Evolutionary conservation across 1,284 basidiomycete genomes (phyloP).

Genomic region (Fomitopsis schrenkii): DNA sequence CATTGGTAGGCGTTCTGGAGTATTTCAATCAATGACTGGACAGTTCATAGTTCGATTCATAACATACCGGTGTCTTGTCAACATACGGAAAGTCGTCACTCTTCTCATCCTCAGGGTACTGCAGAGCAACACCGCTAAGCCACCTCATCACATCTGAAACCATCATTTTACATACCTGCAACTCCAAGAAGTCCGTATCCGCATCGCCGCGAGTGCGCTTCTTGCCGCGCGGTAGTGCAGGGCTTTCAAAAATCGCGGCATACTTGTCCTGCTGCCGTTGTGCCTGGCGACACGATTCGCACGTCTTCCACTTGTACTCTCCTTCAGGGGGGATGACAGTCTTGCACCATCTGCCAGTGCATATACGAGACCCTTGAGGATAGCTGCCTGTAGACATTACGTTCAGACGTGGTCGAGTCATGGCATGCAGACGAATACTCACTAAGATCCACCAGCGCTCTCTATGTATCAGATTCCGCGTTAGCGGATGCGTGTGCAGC

Average conservation of each 20-base stretch:
- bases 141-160: background rate
- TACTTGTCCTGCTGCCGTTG: constrained; percentile 4
- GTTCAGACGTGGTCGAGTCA: background rate
- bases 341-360: constrained; percentile 29
- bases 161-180: background rate
- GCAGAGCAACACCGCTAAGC: background rate
- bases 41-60: background rate
- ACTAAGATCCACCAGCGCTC: constrained; percentile 12
- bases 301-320: constrained; percentile 34
- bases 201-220: background rate
- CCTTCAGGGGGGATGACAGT: constrained; percentile 31
- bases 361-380: constrained; percentile 23
- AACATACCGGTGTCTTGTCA: background rate
- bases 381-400: background rate
- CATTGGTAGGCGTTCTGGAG: constrained; percentile 35
- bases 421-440: constrained; percentile 15
- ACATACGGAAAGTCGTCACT: background rate
- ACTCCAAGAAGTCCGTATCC: background rate
- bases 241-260: background rate
- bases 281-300: constrained; percentile 28
- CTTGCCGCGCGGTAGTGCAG: background rate
- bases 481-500: background rate
- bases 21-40: background rate
- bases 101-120: background rate
- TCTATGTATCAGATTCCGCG: background rate